A percentile compares a stretch with the other conserved stretches of the same genome.
Conservation (phyloP, 2,329 filamentous ascomycete species). For the Apiospora koreana region DNA sequence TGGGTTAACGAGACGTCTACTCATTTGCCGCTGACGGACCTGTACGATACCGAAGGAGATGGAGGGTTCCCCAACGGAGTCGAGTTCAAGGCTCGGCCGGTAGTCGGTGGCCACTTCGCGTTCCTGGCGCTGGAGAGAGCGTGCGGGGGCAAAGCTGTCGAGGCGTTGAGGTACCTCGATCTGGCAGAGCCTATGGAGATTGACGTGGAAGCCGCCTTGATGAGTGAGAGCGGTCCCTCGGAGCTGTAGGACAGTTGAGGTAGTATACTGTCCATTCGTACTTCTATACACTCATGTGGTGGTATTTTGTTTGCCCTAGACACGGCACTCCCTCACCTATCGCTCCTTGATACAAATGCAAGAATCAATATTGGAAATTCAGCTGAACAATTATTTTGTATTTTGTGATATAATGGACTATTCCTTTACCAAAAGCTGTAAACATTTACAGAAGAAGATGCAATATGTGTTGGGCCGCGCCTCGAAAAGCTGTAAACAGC, state of each 20-base stretch:
- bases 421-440: too few species aligned
- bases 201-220: slow-evolving; percentile 35
- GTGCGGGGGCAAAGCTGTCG: slow-evolving; percentile 68
- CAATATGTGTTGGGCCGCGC: background rate
- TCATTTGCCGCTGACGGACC: slow-evolving; percentile 75
- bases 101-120: slow-evolving; percentile 84
- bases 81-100: slow-evolving; percentile 78
- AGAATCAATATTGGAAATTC: too few species aligned
- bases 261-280: background rate
- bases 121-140: slow-evolving; percentile 80
- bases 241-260: slow-evolving; percentile 24
- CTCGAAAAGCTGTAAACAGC: background rate
- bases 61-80: slow-evolving; percentile 76
- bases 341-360: too few species aligned
- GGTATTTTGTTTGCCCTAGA: too few species aligned
- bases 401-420: too few species aligned
- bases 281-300: background rate
- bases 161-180: slow-evolving; percentile 55
- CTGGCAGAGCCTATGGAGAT: slow-evolving; percentile 32
- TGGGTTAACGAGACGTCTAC: slow-evolving; percentile 86
- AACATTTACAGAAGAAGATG: background rate
- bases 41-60: slow-evolving; percentile 78
- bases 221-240: slow-evolving; percentile 20
- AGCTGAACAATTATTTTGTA: too few species aligned
- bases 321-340: too few species aligned